These are phyloP conservation scores for Microbotryum lychnidis-dioicae DNA, from an alignment of 1,284 basidiomycete genomes.

Conservation along the genomic window DNA sequence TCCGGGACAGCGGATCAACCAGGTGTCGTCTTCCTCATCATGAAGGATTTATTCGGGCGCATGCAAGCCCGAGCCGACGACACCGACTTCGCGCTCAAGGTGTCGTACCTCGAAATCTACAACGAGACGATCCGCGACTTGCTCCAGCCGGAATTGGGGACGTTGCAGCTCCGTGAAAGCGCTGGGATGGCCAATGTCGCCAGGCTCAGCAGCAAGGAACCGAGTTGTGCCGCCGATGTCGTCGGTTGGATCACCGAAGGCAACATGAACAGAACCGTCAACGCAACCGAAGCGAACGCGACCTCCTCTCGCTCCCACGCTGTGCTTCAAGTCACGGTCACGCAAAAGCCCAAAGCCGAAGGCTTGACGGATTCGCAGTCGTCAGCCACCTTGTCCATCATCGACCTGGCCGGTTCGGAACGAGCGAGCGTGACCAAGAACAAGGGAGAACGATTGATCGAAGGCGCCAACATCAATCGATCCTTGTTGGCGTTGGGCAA, in stretches of 20 bases:
- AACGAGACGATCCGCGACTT: slow-evolving; percentile 97
- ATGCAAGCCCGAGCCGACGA: slow-evolving; percentile 77
- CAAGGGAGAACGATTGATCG: slow-evolving; percentile 94
- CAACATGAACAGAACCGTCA: slow-evolving; percentile 78
- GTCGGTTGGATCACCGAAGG: slow-evolving; percentile 82
- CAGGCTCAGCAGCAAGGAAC: slow-evolving; percentile 68
- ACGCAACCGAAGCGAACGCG: slow-evolving; percentile 85
- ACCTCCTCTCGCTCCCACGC: slow-evolving; percentile 93
- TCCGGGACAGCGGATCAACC: slow-evolving; percentile 78
- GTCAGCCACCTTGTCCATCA: slow-evolving; percentile 85
- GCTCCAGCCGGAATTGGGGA: slow-evolving; percentile 55
- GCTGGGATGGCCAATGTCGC: slow-evolving; percentile 68
- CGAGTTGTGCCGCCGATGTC: slow-evolving; percentile 76
- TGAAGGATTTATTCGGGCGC: slow-evolving; percentile 85
- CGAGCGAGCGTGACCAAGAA: slow-evolving; percentile 88
- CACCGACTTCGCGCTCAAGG: slow-evolving; percentile 66
- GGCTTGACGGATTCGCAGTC: slow-evolving; percentile 64
- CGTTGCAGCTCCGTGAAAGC: slow-evolving; percentile 76
- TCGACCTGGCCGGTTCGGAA: slow-evolving; percentile 92
- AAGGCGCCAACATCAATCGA: slow-evolving; percentile 96
- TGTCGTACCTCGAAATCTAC: slow-evolving; percentile 95
- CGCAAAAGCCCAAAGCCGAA: slow-evolving; percentile 54
- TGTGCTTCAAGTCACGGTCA: slow-evolving; percentile 86
- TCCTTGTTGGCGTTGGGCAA: slow-evolving; percentile 89
- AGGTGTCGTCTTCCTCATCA: slow-evolving; percentile 90